Percentiles rank a stretch among this genome's conserved stretches.
These are phyloP conservation scores for Rhodotorula sp. DNA, from an alignment of 1,284 basidiomycete genomes.

Conservation along the genomic window DNA sequence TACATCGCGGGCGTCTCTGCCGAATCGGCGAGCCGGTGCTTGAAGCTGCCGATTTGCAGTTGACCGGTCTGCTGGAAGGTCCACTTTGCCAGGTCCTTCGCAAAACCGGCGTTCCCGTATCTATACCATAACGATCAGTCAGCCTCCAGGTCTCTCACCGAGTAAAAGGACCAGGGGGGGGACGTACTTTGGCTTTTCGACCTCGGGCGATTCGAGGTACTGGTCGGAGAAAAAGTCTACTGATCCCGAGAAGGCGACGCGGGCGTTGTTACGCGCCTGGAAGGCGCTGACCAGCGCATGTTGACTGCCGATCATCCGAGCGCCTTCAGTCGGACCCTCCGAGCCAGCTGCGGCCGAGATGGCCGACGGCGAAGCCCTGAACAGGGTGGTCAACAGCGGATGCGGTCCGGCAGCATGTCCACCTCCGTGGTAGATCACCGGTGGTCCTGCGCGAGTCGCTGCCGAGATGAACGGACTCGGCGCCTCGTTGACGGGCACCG, in stretches of 20 bases:
- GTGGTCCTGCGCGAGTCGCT: conserved; percentile 52
- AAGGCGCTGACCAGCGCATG: conserved; percentile 81
- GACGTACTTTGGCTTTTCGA: not conserved
- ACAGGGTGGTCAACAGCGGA: conserved; percentile 77
- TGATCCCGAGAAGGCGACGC: conserved; percentile 79
- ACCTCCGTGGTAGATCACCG: conserved; percentile 71
- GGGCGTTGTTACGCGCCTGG: conserved; percentile 75
- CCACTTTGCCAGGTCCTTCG: conserved; percentile 77
- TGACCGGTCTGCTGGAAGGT: conserved; percentile 84
- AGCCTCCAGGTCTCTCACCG: no score
- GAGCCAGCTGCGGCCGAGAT: conserved; percentile 66
- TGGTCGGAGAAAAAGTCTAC: conserved; percentile 68
- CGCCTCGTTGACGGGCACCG: conserved; percentile 55
- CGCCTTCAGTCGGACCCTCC: conserved; percentile 67
- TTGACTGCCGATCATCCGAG: conserved; percentile 70
- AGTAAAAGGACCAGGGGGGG: not conserved
- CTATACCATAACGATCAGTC: not conserved
- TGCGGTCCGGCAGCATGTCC: conserved; percentile 72
- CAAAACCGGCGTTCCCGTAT: conserved; percentile 72
- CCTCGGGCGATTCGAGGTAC: not conserved
- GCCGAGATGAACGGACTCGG: conserved; percentile 55
- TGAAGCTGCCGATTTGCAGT: conserved; percentile 60
- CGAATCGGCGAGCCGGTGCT: conserved; percentile 50
- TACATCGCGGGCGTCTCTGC: conserved; percentile 59
- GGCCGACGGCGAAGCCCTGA: conserved; percentile 64